These are phyloP conservation scores for Mucor saturninus DNA, from an alignment of 371 early-diverging fungal genomes.

Conservation along the genomic window DNA sequence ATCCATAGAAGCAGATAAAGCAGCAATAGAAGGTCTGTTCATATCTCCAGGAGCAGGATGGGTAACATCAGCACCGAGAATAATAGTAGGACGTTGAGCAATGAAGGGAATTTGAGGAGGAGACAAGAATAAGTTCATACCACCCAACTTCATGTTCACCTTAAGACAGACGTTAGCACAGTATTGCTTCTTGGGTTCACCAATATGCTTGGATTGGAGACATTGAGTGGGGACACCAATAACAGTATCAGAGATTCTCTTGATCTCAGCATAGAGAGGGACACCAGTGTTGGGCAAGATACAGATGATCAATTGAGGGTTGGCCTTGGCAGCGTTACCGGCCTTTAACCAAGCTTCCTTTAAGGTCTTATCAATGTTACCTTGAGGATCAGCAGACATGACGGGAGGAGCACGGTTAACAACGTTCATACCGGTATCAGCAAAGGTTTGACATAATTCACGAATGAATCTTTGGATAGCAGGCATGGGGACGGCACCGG, in stretches of 20 bases:
- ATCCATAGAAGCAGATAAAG: constrained; percentile 75
- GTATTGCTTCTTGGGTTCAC: constrained; percentile 69
- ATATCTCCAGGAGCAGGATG: constrained; percentile 83
- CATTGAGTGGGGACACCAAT: constrained; percentile 94
- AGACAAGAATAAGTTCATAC: constrained; percentile 68
- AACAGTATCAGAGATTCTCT: constrained; percentile 91
- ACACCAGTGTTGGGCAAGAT: constrained; percentile 87
- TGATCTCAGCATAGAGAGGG: constrained; percentile 92
- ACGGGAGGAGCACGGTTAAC: constrained; percentile 68
- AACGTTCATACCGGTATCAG: constrained; percentile 69
- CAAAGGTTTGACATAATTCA: constrained; percentile 49
- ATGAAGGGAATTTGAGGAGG: constrained; percentile 63
- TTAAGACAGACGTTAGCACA: constrained; percentile 82
- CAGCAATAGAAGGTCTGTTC: constrained; percentile 86
- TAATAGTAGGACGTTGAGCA: constrained; percentile 76
- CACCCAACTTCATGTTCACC: constrained; percentile 90
- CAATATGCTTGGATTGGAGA: constrained; percentile 78
- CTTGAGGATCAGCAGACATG: constrained; percentile 66
- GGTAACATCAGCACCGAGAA: constrained; percentile 97
- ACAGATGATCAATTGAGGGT: constrained; percentile 82
- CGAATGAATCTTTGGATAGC: constrained; percentile 62
- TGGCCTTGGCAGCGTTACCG: constrained; percentile 72
- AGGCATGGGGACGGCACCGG: constrained; percentile 36
- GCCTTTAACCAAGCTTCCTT: constrained; percentile 73
- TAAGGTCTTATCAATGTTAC: constrained; percentile 70